Evolutionary conservation across 306 rosid genomes (phyloP), one percentile per base, ranked within the genome.

Genomic region (Adenanthera pavonina): DNA sequence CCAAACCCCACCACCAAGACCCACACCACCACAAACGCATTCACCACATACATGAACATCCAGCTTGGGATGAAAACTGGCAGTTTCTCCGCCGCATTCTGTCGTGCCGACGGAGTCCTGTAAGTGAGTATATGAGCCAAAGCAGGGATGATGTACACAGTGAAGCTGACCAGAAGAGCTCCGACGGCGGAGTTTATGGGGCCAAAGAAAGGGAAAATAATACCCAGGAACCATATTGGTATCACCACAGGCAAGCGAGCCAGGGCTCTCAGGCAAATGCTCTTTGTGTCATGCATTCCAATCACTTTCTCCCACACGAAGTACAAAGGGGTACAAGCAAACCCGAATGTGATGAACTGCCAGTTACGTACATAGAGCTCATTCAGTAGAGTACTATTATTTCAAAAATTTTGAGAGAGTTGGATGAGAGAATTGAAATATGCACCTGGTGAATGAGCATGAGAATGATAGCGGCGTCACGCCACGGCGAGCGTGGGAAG

Each of bases 151-250:
- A 93, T 88, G 88, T 93, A 93, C 84, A 93, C 98, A 17, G 98
- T 91, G 94, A 93, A 93, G 83, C 91, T 93, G 82, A 93, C 98
- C 79, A 93, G 67, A 71, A 93, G 94, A 76, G 98, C 94, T 61
- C 98, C 98, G 54, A 93, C 98, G 35, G 98, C 94, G 0, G 98
- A 93, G 84, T 93, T 93, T 64, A 93, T 93, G 82, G 98, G 98
- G 8, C 98, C 98, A 71, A 93, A 91, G 86, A 93, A 93, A 19
- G 98, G 98, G 80, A 93, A 93, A 76, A 90, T 85, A 46, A 93
- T 91, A 10, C 97, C 97, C 85, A 93, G 80, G 79, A 93, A 91
- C 98, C 98, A 93, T 61, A 93, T 91, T 7, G 98, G 98, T 74
- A 93, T 84, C 41, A 91, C 97, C 82, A 93, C 94, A 7, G 98